Percentiles rank a stretch among this genome's conserved stretches.
Conservation (phyloP, 1,284 basidiomycete genomes). For the Neonothopanus nambi region DNA sequence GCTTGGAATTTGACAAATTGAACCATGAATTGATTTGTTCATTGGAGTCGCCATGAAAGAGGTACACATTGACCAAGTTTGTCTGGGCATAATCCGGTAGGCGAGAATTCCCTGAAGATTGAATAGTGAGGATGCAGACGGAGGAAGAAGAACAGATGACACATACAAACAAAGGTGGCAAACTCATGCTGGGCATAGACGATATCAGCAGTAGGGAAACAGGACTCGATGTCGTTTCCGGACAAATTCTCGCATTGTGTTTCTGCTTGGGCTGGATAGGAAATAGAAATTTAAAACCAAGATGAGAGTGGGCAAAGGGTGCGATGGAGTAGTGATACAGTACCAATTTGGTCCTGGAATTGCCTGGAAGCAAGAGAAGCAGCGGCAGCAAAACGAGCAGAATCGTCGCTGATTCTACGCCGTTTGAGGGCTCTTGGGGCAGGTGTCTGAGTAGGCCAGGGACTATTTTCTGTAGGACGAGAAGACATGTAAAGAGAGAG, state of each 20-base stretch:
- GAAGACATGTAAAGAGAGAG: constrained; percentile 18
- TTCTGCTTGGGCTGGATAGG: constrained; percentile 28
- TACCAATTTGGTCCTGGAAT: constrained; percentile 28
- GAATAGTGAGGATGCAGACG: constrained; percentile 1
- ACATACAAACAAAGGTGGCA: constrained; percentile 76
- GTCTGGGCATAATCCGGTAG: constrained; percentile 46
- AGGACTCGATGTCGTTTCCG: constrained; percentile 71
- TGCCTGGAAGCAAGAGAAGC: constrained; percentile 14
- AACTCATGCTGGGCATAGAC: constrained; percentile 66
- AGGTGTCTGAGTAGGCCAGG: constrained; percentile 18
- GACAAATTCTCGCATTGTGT: constrained; percentile 39
- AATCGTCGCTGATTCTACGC: constrained; percentile 8
- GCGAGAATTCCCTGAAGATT: constrained; percentile 46
- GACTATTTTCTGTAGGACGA: constrained; percentile 15
- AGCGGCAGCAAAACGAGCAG: background rate
- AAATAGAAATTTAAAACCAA: constrained; percentile 16
- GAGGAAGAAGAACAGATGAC: constrained; percentile 4
- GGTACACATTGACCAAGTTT: constrained; percentile 56
- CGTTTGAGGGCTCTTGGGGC: constrained; percentile 17
- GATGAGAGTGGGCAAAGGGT: constrained; percentile 6
- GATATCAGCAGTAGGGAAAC: constrained; percentile 59
- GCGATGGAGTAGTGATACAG: constrained; percentile 33
- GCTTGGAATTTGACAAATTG: constrained; percentile 48
- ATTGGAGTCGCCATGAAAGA: constrained; percentile 55
- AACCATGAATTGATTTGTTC: constrained; percentile 44